phyloP scores from a whole-genome alignment of 2,329 filamentous ascomycete species.

The Biscogniauxia marginata region DNA sequence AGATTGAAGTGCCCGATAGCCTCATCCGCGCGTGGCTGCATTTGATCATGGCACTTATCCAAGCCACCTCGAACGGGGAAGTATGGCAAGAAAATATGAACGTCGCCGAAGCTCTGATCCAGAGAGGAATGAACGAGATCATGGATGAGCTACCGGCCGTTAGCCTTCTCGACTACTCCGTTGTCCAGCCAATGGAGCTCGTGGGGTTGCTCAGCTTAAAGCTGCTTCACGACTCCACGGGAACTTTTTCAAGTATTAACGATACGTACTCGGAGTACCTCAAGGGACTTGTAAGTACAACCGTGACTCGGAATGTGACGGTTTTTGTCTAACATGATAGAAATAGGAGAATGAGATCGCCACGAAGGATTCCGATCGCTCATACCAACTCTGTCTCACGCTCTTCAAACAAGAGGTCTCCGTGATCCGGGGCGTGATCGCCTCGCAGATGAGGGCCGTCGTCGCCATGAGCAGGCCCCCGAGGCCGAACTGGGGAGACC shows the following conservation, averaged over 20 bases:
- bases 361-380: slow-evolving; percentile 38
- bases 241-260: slow-evolving; percentile 38
- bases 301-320: slow-evolving; percentile 14
- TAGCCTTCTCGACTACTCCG: slow-evolving; percentile 20
- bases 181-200: slow-evolving; percentile 43
- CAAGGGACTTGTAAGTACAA: slow-evolving; percentile 37
- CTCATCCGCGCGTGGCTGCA: slow-evolving; percentile 44
- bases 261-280: slow-evolving; percentile 44
- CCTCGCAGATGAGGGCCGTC: neutral
- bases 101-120: slow-evolving; percentile 27
- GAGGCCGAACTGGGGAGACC: neutral
- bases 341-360: slow-evolving; percentile 39
- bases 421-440: slow-evolving; percentile 37
- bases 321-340: slow-evolving; percentile 20
- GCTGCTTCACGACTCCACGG: slow-evolving; percentile 40
- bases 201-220: slow-evolving; percentile 39
- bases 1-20: slow-evolving; percentile 35
- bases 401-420: slow-evolving; percentile 42
- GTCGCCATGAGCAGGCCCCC: neutral
- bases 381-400: slow-evolving; percentile 41
- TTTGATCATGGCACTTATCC: slow-evolving; percentile 38
- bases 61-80: slow-evolving; percentile 19
- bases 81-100: slow-evolving; percentile 32
- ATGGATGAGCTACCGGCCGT: slow-evolving; percentile 16
- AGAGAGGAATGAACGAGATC: slow-evolving; percentile 2